Percentiles rank a stretch among this genome's conserved stretches.
These are phyloP conservation scores for Magnolia changhungtana DNA, from an alignment of 164 flowering plant genomes.

Conservation along the genomic window DNA sequence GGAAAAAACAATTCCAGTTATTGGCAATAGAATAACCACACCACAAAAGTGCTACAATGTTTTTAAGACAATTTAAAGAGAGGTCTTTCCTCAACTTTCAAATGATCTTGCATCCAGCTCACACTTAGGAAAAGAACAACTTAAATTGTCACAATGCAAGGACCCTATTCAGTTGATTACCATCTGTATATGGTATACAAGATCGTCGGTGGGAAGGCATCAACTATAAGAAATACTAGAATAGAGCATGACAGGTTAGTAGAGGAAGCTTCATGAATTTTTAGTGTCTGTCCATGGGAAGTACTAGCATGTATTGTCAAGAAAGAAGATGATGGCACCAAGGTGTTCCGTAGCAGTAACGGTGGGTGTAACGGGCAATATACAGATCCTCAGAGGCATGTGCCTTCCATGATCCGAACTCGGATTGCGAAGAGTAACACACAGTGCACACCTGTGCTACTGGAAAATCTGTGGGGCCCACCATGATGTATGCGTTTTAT, in stretches of 20 bases:
- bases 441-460: too few relatives aligned
- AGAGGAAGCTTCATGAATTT: too few relatives aligned
- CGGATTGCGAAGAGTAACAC: too few relatives aligned
- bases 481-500: too few relatives aligned
- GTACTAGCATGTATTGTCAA: too few relatives aligned
- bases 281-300: too few relatives aligned
- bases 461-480: too few relatives aligned
- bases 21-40: not conserved
- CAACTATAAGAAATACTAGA: not conserved
- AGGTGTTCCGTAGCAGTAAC: too few relatives aligned
- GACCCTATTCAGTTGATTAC: not conserved
- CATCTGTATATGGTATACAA: not conserved
- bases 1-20: slow-evolving; percentile 1
- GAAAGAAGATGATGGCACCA: too few relatives aligned
- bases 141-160: not conserved
- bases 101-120: not conserved
- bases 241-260: not conserved
- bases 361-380: too few relatives aligned
- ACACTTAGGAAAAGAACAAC: not conserved
- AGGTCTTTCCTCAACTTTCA: not conserved
- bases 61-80: not conserved
- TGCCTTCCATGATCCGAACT: too few relatives aligned
- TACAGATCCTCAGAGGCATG: too few relatives aligned
- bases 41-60: not conserved
- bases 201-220: not conserved